phyloP scores from a whole-genome alignment of 1,139 yeast species.

The Kodamaea fungicola region DNA sequence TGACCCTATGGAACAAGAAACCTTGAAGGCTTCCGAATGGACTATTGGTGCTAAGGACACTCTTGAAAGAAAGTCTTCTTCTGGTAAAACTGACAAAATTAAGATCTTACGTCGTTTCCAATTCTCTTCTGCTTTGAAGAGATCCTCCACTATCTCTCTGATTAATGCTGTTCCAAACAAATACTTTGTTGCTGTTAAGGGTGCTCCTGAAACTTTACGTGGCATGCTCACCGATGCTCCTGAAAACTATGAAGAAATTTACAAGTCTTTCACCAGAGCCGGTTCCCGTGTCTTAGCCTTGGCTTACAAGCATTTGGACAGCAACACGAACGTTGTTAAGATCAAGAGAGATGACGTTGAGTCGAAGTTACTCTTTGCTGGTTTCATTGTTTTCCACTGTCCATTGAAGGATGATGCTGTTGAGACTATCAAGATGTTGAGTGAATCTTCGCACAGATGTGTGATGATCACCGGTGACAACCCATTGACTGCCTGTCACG shows the following conservation, averaged over 20 bases:
- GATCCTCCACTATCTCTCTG: conserved; percentile 87
- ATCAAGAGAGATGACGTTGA: conserved; percentile 76
- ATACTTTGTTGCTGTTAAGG: conserved; percentile 84
- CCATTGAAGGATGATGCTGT: conserved; percentile 93
- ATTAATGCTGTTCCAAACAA: conserved; percentile 49
- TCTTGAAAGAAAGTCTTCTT: conserved; percentile 43
- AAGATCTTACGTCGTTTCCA: conserved; percentile 90
- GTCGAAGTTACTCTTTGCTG: conserved; percentile 72
- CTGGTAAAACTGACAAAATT: conserved; percentile 47
- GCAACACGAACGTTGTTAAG: conserved; percentile 47
- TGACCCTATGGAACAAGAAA: conserved; percentile 98
- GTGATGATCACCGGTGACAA: conserved; percentile 99
- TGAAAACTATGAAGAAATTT: conserved; percentile 75
- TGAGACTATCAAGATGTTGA: conserved; percentile 86
- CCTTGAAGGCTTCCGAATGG: conserved; percentile 88
- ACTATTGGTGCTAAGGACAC: conserved; percentile 70
- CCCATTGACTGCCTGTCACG: conserved; percentile 97
- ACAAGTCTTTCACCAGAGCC: conserved; percentile 86
- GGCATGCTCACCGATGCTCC: conserved; percentile 74
- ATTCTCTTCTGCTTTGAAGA: conserved; percentile 90
- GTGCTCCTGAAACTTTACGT: conserved; percentile 98
- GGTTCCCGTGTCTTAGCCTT: conserved; percentile 96
- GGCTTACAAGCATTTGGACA: conserved; percentile 74
- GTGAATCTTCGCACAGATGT: conserved; percentile 91
- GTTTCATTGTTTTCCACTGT: conserved; percentile 95